Base-by-base conservation (phyloP, 1,284 basidiomycete genomes). In the Apiotrichum sp. region DNA sequence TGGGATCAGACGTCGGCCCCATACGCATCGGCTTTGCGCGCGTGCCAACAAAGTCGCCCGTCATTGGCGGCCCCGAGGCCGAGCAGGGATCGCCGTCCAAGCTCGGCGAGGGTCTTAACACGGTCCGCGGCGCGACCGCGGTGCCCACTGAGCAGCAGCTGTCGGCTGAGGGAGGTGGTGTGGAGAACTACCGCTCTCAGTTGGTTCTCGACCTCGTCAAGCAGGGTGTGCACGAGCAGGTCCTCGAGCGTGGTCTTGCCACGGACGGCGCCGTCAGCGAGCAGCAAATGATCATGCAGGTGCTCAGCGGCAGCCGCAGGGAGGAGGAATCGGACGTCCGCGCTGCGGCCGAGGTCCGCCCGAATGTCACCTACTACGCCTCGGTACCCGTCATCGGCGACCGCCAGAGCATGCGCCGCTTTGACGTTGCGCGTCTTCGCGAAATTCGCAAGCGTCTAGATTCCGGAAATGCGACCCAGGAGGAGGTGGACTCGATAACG, bases 21-120 rank as follows among this genome's bases (percentile, higher is more conserved):
- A 92, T 98, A 63, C 86, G 91, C 45, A 96, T 98, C 60, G 95
- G 93, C 2, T 98, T 93, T 70, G 93, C 93, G 51, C 92, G 93
- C 68, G 93, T 95, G 3, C 93, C 92, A 6, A 88, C 90, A 64
- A 92, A 91, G 79, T 70, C 69, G 36, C 72, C 69, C 7, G 59
- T 65, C n/a, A 59, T 71, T 33, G 67, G 68, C 44, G 64, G 68
- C 14, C 65, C 65, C 6, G 69, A 67, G 48, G 62, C 65, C 42
- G 65, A 66, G 22, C 52, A 55, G 11, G 55, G 55, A 2, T 55
- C 55, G 9, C 59, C 65, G 10, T 84, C 83, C 31, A 82, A 84
- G 65, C 86, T 90, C 65, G 82, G 83, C 38, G 79, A 78, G 51
- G 85, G 86, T 49, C 85, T 87, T 58, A 82, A 79, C 36, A 62